Conservation (phyloP, 805 yeast genomes). For the Teunomyces kruisii region DNA sequence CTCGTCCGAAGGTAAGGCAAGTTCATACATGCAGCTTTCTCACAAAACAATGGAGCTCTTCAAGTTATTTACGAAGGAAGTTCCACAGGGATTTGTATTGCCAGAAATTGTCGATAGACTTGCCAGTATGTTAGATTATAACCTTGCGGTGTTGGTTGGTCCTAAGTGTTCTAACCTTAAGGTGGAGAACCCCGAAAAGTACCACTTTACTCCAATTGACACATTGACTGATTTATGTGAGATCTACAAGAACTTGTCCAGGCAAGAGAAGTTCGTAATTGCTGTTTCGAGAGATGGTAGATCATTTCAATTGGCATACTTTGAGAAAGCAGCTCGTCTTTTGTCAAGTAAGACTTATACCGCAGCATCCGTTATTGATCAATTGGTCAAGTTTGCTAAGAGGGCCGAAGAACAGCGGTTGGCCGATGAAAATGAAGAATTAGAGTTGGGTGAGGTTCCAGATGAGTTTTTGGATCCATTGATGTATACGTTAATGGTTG, state of each 20-base stretch:
- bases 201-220: conserved; percentile 77
- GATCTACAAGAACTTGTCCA: conserved; percentile 71
- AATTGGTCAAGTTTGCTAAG: conserved; percentile 56
- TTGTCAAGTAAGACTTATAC: conserved; percentile 54
- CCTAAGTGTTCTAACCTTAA: conserved; percentile 88
- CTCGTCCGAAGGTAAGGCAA: conserved; percentile 72
- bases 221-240: conserved; percentile 68
- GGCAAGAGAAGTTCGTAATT: conserved; percentile 61
- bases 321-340: conserved; percentile 69
- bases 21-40: conserved; percentile 77
- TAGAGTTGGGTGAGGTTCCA: conserved; percentile 89
- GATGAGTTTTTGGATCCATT: conserved; percentile 96
- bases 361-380: conserved; percentile 48
- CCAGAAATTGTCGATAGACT: conserved; percentile 90
- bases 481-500: conserved; percentile 93
- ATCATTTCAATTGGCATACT: conserved; percentile 69
- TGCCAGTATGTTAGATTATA: conserved; percentile 94
- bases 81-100: conserved; percentile 81
- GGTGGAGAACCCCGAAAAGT: conserved; percentile 79
- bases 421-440: conserved; percentile 76
- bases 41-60: conserved; percentile 80
- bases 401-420: conserved; percentile 61
- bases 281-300: conserved; percentile 93
- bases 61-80: conserved; percentile 78
- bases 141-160: conserved; percentile 89